These are phyloP conservation scores for Acanthochlamys bracteata DNA, from an alignment of 106 monocot species.

Conservation along the genomic window DNA sequence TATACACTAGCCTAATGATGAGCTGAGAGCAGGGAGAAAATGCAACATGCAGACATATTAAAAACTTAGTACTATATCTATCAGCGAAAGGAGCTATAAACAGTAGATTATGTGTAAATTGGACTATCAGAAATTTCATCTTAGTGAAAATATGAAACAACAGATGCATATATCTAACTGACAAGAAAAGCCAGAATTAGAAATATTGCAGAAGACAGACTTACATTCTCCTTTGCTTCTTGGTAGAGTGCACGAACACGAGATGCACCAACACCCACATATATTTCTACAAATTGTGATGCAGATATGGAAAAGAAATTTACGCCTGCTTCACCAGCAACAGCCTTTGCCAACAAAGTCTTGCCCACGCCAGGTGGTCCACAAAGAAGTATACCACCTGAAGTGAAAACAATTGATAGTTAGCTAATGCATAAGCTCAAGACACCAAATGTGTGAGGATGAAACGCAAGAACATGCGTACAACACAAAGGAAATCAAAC, in stretches of 20 bases:
- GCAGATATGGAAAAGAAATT: constrained; percentile 95
- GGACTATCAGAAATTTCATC: neutral
- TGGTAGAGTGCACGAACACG: constrained; percentile 89
- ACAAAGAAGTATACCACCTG: constrained; percentile 92
- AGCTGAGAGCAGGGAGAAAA: too few species aligned
- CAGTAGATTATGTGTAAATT: neutral
- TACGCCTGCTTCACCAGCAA: constrained; percentile 87
- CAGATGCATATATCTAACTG: too few species aligned
- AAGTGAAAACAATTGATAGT: too few species aligned
- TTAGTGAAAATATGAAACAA: too few species aligned
- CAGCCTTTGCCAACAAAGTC: constrained; percentile 88
- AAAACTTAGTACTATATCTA: too few species aligned
- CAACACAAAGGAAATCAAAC: too few species aligned
- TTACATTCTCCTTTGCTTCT: constrained; percentile 89
- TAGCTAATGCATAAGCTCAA: neutral
- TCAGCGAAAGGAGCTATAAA: too few species aligned
- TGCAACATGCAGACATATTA: too few species aligned
- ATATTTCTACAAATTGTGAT: constrained; percentile 92
- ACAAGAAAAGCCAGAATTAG: too few species aligned
- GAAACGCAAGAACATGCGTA: too few species aligned
- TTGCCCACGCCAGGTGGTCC: constrained; percentile 91
- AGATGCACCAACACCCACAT: constrained; percentile 93
- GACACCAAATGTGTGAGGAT: neutral
- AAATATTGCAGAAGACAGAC: constrained; percentile 10
- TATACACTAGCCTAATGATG: too few species aligned